Evolutionary conservation across 768 basidiomycete species (phyloP).

Genomic region (Amanita rubescens): DNA sequence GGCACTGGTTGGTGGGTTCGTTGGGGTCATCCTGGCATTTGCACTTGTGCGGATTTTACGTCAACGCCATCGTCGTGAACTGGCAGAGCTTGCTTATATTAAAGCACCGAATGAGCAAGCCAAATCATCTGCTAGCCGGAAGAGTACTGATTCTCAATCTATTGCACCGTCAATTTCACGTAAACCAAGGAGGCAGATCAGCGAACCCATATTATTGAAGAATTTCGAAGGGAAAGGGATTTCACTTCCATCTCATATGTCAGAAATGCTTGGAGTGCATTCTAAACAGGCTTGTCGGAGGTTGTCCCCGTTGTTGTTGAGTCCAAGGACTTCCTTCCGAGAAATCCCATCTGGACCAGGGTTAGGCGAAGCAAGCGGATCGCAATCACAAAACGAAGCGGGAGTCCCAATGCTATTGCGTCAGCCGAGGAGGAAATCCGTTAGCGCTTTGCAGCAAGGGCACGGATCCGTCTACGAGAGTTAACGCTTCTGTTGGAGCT

Average conservation of each 20-base stretch:
- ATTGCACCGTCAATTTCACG: not conserved
- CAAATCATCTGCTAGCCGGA: not conserved
- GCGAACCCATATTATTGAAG: not conserved
- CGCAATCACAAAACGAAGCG: not conserved
- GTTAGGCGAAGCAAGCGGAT: not conserved
- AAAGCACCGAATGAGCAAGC: not conserved
- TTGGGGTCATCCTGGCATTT: not conserved
- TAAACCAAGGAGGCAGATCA: not conserved
- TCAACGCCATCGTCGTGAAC: not conserved
- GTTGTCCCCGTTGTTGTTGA: not conserved
- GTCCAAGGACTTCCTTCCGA: not conserved
- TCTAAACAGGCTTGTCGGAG: not conserved
- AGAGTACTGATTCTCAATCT: not conserved
- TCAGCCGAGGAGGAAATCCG: constrained; percentile 2
- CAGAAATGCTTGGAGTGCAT: not conserved
- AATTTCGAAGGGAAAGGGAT: not conserved
- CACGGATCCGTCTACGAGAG: constrained; percentile 24
- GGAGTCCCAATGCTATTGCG: constrained; percentile 7
- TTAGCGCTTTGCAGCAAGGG: constrained; percentile 7
- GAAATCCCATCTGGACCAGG: not conserved
- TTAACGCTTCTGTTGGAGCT: not conserved
- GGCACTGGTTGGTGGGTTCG: not conserved
- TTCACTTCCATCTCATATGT: not conserved
- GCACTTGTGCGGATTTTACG: not conserved
- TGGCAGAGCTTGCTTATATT: not conserved